Evolutionary conservation across 768 basidiomycete species (phyloP), one percentile per base, ranked within the genome.

Genomic region (Amanita subjunquillea): DNA sequence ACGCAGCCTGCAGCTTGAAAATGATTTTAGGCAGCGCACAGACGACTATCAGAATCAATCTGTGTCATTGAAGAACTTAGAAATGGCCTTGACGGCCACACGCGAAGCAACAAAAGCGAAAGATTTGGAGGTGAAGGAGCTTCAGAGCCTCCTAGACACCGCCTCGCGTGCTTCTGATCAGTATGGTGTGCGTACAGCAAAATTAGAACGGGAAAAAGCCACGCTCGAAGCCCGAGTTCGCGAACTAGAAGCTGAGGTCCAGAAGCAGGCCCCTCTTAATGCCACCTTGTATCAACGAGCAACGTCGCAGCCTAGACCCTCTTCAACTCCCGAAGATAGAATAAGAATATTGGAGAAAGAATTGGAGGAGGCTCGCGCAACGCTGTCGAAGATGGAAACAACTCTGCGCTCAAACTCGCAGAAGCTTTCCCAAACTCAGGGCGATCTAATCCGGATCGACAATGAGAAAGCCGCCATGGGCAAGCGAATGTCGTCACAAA

Each of bases 401-500:
- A 74, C 71, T 47, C 64, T 85, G 9, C 62, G 62, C 17, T 57
- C 56, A 15, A 58, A 72, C 10, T 72, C 71, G 40, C 71, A 76
- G 55, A 82, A 79, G 56, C 66, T 82, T 13, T 62, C 73, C 4
- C 72, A 69, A 22, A 68, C 69, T 6, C 80, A 81, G 48, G 66
- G 67, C 15, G 74, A 78, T 22, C 61, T 79, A 10, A 65, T 78
- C 37, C 74, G 71, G 49, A 65, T 72, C 6, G 77, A 80, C 56
- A 88, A 87, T 52, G 80, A 82, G 60, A 77, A 74, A 54, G 68
- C 74, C 2, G 80, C 81, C 1, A 43, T 70, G 29, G 82, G 83
- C 56, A 79, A 70, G 58, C 68, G 65, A 50, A 58, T 72, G 50
- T 67, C 68, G 34, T 60, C 63, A n/a, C 70, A 77, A 52, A 62